These are phyloP conservation scores for Zygnema cylindricum DNA, from an alignment of 139 green algal species.

Conservation along the genomic window DNA sequence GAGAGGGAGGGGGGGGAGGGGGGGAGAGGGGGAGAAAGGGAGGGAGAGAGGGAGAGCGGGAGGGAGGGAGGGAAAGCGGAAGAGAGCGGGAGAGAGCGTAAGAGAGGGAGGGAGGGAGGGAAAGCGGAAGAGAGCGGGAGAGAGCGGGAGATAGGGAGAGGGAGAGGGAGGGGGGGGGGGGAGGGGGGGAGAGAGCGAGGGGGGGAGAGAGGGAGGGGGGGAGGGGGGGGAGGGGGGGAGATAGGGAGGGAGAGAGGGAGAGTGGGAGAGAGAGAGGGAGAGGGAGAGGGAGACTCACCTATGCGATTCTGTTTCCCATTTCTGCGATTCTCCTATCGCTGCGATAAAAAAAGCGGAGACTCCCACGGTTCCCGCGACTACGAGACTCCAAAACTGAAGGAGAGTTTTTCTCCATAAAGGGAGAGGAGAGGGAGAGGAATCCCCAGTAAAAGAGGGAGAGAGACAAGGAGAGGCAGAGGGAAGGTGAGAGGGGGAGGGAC, in stretches of 20 bases:
- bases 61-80: not conserved
- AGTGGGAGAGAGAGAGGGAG: no score
- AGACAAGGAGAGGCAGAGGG: not conserved
- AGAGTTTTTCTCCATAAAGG: not conserved
- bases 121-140: not conserved
- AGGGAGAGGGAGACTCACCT: no score
- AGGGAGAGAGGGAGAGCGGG: not conserved
- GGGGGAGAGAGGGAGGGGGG: no score
- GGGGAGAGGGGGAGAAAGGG: not conserved
- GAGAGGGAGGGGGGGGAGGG: not conserved
- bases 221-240: no score
- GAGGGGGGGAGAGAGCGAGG: not conserved
- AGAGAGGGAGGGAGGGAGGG: not conserved
- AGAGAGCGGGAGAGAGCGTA: constrained; percentile 2
- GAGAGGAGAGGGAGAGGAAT: not conserved
- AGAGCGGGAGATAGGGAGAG: no score
- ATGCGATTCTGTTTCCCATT: not conserved
- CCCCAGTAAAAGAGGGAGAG: not conserved
- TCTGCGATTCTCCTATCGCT: not conserved
- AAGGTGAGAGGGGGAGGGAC: no score
- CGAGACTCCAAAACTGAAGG: not conserved
- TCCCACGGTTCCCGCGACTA: not conserved
- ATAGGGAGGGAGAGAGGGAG: no score
- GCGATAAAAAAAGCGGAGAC: not conserved
- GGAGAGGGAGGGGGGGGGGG: not conserved